Percentiles rank a stretch among this genome's conserved stretches.
phyloP scores from a whole-genome alignment of 805 yeast genomes.

The Cyberlindnera subsufficiens region DNA sequence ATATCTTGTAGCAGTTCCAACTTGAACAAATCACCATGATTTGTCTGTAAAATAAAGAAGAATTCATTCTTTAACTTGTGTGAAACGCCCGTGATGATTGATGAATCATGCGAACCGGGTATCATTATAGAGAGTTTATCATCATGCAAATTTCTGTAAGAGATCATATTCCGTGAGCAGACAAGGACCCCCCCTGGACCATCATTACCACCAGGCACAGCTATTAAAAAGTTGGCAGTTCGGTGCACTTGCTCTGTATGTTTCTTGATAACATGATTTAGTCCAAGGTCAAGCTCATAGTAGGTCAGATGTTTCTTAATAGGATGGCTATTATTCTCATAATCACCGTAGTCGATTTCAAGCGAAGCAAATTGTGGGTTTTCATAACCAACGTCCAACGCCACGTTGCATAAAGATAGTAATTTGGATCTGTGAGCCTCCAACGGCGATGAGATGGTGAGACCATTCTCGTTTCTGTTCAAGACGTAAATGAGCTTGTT shows the following conservation, averaged over 20 bases:
- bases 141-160: conserved; percentile 41
- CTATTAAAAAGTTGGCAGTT: conserved; percentile 47
- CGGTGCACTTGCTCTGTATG: conserved; percentile 34
- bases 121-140: conserved; percentile 40
- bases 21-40: conserved; percentile 72
- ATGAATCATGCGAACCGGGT: conserved; percentile 35
- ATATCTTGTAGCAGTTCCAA: conserved; percentile 44
- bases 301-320: conserved; percentile 41
- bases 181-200: conserved; percentile 68
- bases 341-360: conserved; percentile 50
- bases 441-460: conserved; percentile 65
- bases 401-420: conserved; percentile 48
- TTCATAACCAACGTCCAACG: conserved; percentile 71
- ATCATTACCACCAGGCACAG: conserved; percentile 67
- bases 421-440: conserved; percentile 51
- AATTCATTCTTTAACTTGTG: conserved; percentile 60
- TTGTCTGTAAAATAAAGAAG: conserved; percentile 65
- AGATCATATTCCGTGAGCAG: conserved; percentile 49
- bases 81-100: conserved; percentile 51
- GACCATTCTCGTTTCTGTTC: conserved; percentile 40
- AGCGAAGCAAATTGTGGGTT: conserved; percentile 83
- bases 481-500: conserved; percentile 67
- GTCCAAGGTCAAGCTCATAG: conserved; percentile 82
- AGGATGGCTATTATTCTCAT: conserved; percentile 18
- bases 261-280: conserved; percentile 64